Evolutionary conservation across 345 rosid species (phyloP).

Genomic region (Populus simonii): DNA sequence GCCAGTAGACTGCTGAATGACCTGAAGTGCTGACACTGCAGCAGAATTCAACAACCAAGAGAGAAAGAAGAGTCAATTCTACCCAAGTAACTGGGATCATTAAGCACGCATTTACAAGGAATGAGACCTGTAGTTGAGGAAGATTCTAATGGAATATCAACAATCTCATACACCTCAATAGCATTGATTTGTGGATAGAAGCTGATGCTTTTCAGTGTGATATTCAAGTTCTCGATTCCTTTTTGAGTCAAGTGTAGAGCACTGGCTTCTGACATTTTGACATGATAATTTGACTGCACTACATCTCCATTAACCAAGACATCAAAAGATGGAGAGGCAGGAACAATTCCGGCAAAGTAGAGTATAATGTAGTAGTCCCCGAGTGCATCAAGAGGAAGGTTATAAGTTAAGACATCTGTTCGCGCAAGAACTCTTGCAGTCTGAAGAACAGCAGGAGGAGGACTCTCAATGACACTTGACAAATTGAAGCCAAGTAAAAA

Average conservation of each 20-base stretch:
- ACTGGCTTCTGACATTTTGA: conserved; percentile 44
- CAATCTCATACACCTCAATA: conserved; percentile 62
- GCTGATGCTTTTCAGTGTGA: conserved; percentile 51
- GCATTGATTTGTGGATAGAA: conserved; percentile 72
- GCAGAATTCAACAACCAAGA: conserved; percentile 13
- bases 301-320: conserved; percentile 55
- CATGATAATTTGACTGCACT: conserved; percentile 46
- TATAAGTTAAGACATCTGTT: conserved; percentile 52
- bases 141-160: conserved; percentile 64
- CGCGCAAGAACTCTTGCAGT: conserved; percentile 68
- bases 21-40: conserved; percentile 90
- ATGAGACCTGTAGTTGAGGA: conserved; percentile 79
- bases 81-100: neutral
- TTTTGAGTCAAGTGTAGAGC: conserved; percentile 48
- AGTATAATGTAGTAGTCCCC: conserved; percentile 69
- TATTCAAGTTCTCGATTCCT: conserved; percentile 47
- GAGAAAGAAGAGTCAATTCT: conserved; percentile 9
- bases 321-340: conserved; percentile 66
- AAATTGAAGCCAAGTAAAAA: conserved; percentile 28
- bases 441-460: conserved; percentile 67
- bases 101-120: neutral
- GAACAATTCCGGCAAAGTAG: conserved; percentile 78
- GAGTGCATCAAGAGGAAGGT: conserved; percentile 38
- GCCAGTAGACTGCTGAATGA: conserved; percentile 72
- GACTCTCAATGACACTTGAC: conserved; percentile 50